These are phyloP conservation scores for Litchi chinensis DNA, from an alignment of 345 rosid species.

Conservation along the genomic window DNA sequence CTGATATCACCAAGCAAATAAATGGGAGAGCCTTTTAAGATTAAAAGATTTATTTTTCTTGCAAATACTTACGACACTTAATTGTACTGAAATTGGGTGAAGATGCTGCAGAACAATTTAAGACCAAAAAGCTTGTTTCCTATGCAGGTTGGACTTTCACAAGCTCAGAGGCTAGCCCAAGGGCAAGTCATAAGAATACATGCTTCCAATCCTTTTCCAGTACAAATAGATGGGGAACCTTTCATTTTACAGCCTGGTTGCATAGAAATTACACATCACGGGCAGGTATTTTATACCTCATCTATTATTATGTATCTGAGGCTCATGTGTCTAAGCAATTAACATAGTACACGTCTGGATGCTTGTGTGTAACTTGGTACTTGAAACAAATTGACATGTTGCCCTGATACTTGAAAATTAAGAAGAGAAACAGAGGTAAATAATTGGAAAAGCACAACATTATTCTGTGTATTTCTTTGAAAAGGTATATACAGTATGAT, in stretches of 20 bases:
- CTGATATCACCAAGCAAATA: too few relatives aligned
- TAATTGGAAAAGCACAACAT: too few relatives aligned
- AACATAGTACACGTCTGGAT: neutral
- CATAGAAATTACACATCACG: constrained; percentile 66
- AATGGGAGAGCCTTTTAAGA: too few relatives aligned
- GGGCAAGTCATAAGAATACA: constrained; percentile 61
- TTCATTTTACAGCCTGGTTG: constrained; percentile 70
- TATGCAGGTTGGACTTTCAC: constrained; percentile 63
- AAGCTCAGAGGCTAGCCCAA: constrained; percentile 71
- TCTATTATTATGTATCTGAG: neutral
- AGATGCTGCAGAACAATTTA: neutral
- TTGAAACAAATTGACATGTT: too few relatives aligned
- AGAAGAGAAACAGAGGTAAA: too few relatives aligned
- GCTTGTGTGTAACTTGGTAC: neutral
- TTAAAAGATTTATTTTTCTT: neutral
- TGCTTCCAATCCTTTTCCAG: constrained; percentile 61
- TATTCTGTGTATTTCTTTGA: neutral
- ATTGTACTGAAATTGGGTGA: neutral
- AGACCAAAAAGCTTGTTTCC: neutral
- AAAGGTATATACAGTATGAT: neutral
- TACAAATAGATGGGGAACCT: constrained; percentile 76
- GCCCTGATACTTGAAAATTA: neutral
- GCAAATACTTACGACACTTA: neutral
- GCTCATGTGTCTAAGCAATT: too few relatives aligned
- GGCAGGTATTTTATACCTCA: constrained; percentile 46